phyloP scores from a whole-genome alignment of 441 rosid genomes.

The Erodium moschatum region DNA sequence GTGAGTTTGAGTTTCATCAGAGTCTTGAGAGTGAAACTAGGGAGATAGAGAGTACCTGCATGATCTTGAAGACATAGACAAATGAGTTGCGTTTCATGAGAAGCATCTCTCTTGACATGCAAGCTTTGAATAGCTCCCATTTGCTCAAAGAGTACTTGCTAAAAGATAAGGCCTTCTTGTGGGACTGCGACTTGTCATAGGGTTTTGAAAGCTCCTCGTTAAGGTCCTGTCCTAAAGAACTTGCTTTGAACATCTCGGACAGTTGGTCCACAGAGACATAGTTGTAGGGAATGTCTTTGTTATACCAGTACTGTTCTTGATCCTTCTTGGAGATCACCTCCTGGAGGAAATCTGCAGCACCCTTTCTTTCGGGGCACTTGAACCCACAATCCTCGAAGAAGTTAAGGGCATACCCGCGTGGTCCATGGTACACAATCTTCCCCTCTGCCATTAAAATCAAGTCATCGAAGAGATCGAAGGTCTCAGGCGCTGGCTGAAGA shows the following conservation, averaged over 20 bases:
- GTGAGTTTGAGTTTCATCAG: slow-evolving; percentile 4
- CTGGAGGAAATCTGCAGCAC: slow-evolving; percentile 62
- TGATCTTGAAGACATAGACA: slow-evolving; percentile 38
- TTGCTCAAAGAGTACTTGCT: slow-evolving; percentile 32
- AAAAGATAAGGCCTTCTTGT: slow-evolving; percentile 28
- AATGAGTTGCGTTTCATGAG: slow-evolving; percentile 45
- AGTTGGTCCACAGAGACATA: slow-evolving; percentile 39
- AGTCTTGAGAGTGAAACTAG: neutral
- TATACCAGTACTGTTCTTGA: slow-evolving; percentile 54
- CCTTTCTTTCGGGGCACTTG: slow-evolving; percentile 54
- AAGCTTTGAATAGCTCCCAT: slow-evolving; percentile 48
- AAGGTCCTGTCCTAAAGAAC: slow-evolving; percentile 23
- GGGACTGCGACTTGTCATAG: slow-evolving; percentile 23
- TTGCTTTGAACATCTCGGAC: slow-evolving; percentile 29
- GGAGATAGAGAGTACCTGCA: slow-evolving; percentile 21
- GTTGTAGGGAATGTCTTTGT: slow-evolving; percentile 27
- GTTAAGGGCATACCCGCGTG: slow-evolving; percentile 20
- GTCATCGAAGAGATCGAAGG: slow-evolving; percentile 37
- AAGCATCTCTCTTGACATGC: slow-evolving; percentile 48
- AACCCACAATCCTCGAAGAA: slow-evolving; percentile 38
- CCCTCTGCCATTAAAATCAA: slow-evolving; percentile 32
- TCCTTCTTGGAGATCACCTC: slow-evolving; percentile 53
- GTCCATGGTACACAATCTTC: slow-evolving; percentile 35
- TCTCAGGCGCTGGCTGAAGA: slow-evolving; percentile 41
- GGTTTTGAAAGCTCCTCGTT: slow-evolving; percentile 33